These are phyloP conservation scores for Echria macrotheca DNA, from an alignment of 495 filamentous ascomycete genomes.

Conservation along the genomic window DNA sequence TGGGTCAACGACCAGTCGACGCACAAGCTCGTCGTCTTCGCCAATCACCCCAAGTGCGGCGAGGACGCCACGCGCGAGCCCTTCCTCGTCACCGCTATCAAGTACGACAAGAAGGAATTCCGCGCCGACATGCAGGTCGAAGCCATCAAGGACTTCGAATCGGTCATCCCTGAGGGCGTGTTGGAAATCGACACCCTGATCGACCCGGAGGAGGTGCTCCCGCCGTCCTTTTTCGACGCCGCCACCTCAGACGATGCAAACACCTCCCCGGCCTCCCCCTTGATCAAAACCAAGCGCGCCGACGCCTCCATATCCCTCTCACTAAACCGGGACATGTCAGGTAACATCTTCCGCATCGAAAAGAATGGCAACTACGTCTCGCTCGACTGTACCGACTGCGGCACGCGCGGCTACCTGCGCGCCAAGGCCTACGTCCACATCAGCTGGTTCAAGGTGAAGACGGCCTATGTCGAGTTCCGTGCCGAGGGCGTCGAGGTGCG, in stretches of 20 bases:
- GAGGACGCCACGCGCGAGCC: background rate
- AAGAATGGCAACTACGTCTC: background rate
- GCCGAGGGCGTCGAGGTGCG: background rate
- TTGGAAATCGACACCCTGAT: background rate
- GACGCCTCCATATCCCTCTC: background rate
- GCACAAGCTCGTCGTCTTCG: slow-evolving; percentile 1
- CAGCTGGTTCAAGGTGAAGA: background rate
- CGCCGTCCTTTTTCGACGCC: too few relatives aligned
- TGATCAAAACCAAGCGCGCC: background rate
- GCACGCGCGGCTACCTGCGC: slow-evolving; percentile 3
- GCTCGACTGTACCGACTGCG: slow-evolving; percentile 8
- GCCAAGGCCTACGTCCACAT: slow-evolving; percentile 1
- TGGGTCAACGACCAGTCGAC: background rate
- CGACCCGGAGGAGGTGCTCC: background rate
- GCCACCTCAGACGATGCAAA: too few relatives aligned
- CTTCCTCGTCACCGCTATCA: slow-evolving; percentile 1
- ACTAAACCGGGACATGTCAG: background rate
- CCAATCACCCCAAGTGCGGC: slow-evolving; percentile 2
- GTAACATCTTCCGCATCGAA: slow-evolving; percentile 1
- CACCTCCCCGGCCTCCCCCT: too few relatives aligned
- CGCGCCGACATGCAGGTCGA: background rate
- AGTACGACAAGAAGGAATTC: slow-evolving; percentile 1
- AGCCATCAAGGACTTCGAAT: background rate
- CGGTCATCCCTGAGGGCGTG: slow-evolving; percentile 1
- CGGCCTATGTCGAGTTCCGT: slow-evolving; percentile 3